Evolutionary conservation across 768 basidiomycete genomes (phyloP), one percentile per base, ranked within the genome.

Genomic region (Calocybe cyanea): DNA sequence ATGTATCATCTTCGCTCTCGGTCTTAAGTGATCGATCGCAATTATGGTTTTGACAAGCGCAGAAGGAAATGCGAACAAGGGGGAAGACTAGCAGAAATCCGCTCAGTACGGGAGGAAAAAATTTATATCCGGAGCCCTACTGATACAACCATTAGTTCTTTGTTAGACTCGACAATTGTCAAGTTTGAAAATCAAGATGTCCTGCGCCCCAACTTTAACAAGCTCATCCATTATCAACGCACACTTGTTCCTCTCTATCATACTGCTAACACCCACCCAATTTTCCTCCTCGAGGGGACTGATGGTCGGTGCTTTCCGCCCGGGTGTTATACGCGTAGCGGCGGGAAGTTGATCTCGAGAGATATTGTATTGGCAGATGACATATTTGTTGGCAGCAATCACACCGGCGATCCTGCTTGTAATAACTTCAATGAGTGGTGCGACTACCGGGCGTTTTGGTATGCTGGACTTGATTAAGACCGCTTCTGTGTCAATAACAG

Each of bases 291-390:
- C 96, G 23, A 98, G 64, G 5, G 85, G 82, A 49, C 81, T 83
- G 53, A 99, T 76, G 4, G 96, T 96, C 15, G 96, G 86, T 1
- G 90, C 93, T 47, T 87, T 71, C 38, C 93, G 73, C 4, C 96
- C 96, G 0, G 95, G 96, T 0, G 95, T 94, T 62, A 98, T 70
- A 18, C 57, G 55, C 0, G 79, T 75, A 1, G 90, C 93, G 2
- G 65, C 70, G 10, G 71, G 54, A 9, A 99, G 72, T 21, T 69
- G 69, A 33, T 72, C 72, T 10, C 91, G 77, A n/a, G 68, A 64
- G 53, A 98, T 73, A 66, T 99, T 98, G 74, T 95, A 99, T 58
- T 92, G 85, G 63, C 92, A 92, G 3, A 93, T 71, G 39, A 94
- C 87, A 61, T 92, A 95, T 68, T 81, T 86, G 21, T 77, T 73